A percentile compares a stretch with the other conserved stretches of the same genome.
These are phyloP conservation scores for Hortiboletus rubellus DNA, from an alignment of 1,284 basidiomycete species.

Conservation along the genomic window DNA sequence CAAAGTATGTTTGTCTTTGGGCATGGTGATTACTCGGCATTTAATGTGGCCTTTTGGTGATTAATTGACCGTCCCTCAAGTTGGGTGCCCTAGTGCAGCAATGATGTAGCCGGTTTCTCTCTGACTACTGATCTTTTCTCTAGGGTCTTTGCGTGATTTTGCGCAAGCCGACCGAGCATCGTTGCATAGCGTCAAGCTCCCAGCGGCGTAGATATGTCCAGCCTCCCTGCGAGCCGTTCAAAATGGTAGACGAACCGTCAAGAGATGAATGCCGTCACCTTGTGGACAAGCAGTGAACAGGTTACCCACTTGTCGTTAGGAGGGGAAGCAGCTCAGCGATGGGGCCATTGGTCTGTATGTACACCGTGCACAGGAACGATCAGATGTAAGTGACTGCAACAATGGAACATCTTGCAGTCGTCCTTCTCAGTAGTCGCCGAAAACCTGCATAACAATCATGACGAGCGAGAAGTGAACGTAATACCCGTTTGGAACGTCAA, in stretches of 20 bases:
- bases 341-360: constrained; percentile 6
- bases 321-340: not conserved
- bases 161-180: constrained; percentile 9
- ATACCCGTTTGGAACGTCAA: too few relatives aligned
- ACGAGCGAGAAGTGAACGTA: too few relatives aligned
- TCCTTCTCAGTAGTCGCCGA: too few relatives aligned
- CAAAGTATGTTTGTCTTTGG: not conserved
- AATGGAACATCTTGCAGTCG: too few relatives aligned
- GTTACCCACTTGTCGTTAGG: not conserved
- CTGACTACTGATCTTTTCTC: not conserved
- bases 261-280: not conserved
- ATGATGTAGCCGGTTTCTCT: not conserved
- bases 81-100: not conserved
- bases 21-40: not conserved
- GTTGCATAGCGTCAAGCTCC: constrained; percentile 12
- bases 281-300: too few relatives aligned
- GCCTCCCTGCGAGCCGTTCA: constrained; percentile 1
- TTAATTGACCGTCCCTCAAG: not conserved
- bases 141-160: constrained; percentile 2
- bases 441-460: too few relatives aligned
- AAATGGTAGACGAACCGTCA: constrained; percentile 10
- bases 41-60: not conserved
- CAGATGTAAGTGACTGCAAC: too few relatives aligned
- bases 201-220: constrained; percentile 8
- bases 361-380: constrained; percentile 4